phyloP scores from a whole-genome alignment of 768 basidiomycete genomes.

The Lentinula detonsa region DNA sequence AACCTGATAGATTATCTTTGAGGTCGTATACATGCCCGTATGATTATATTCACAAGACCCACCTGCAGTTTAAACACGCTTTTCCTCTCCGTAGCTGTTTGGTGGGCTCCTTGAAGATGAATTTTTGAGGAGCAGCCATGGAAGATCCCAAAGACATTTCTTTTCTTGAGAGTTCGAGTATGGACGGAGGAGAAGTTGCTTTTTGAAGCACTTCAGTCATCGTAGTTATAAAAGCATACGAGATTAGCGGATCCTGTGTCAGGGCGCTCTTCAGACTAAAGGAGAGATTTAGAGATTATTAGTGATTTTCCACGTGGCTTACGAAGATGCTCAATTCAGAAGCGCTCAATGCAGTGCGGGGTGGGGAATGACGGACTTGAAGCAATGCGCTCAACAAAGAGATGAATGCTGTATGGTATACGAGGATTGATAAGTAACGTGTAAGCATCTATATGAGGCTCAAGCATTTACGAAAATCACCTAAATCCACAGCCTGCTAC shows the following conservation, averaged over 20 bases:
- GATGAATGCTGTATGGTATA: not conserved
- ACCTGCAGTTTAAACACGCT: slow-evolving; percentile 20
- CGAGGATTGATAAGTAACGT: not conserved
- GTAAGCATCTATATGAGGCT: not conserved
- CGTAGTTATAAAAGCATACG: not conserved
- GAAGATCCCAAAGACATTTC: not conserved
- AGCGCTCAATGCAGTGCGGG: not conserved
- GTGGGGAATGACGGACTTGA: not conserved
- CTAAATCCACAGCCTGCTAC: not conserved
- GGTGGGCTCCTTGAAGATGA: slow-evolving; percentile 11
- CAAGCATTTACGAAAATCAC: not conserved
- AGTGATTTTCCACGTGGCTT: not conserved
- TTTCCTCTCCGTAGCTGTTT: slow-evolving; percentile 16
- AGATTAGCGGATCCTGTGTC: not conserved
- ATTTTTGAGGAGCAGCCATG: not conserved
- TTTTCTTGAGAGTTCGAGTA: not conserved
- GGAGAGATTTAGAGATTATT: not conserved
- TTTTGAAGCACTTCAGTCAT: not conserved
- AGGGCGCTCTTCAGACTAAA: not conserved
- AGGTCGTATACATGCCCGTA: not conserved
- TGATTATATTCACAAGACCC: not conserved
- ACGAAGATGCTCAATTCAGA: not conserved
- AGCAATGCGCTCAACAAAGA: not conserved
- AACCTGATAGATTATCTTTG: not conserved
- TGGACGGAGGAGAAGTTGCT: not conserved